phyloP scores from a whole-genome alignment of 2,329 filamentous ascomycete genomes.

The Penicillium janthinellum region DNA sequence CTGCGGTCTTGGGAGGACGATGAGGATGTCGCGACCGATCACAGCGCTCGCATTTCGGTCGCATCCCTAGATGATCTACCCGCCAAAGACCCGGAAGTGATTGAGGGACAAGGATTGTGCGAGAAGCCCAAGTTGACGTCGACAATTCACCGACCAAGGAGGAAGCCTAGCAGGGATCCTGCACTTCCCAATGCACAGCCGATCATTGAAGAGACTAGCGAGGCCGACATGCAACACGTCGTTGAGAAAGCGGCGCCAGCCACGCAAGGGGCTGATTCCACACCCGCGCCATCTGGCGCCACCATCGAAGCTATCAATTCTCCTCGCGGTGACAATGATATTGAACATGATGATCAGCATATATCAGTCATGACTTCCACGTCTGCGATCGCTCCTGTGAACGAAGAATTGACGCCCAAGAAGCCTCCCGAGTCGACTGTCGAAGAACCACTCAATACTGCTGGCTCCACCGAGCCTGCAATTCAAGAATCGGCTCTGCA shows the following conservation, averaged over 20 bases:
- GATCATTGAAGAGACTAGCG: conserved; percentile 28
- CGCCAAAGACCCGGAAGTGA: conserved; percentile 28
- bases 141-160: conserved; percentile 34
- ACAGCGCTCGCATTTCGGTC: conserved; percentile 23
- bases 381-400: not conserved
- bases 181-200: conserved; percentile 24
- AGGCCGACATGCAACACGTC: conserved; percentile 17
- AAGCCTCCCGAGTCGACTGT: not conserved
- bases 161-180: conserved; percentile 31
- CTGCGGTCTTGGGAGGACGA: conserved; percentile 23
- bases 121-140: conserved; percentile 33
- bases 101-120: conserved; percentile 36
- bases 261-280: conserved; percentile 32
- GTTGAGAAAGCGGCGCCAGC: conserved; percentile 23
- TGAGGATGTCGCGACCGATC: conserved; percentile 22
- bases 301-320: conserved; percentile 27
- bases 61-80: conserved; percentile 26
- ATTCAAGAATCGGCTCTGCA: not conserved
- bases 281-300: conserved; percentile 18
- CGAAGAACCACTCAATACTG: not conserved
- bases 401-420: conserved; percentile 2
- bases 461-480: not conserved
- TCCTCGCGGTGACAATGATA: conserved; percentile 16
- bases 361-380: conserved; percentile 18
- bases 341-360: conserved; percentile 16